Evolutionary conservation across 1,139 yeast genomes (phyloP).

Genomic region (Geotrichum histeridarum): DNA sequence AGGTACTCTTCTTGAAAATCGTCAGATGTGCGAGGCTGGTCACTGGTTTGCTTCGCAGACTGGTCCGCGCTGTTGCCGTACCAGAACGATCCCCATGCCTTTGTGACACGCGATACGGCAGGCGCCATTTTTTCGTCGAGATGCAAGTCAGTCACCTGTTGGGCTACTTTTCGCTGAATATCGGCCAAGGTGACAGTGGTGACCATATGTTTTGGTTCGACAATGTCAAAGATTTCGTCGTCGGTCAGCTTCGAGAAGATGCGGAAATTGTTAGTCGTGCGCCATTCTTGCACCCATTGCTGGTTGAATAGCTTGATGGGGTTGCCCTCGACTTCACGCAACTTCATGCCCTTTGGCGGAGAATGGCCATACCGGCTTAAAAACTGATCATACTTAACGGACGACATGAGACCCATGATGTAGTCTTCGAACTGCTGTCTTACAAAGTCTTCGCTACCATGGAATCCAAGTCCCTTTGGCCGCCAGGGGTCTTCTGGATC

Average conservation of each 20-base stretch:
- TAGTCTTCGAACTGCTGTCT: conserved; percentile 88
- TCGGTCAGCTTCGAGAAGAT: conserved; percentile 74
- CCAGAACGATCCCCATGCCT: conserved; percentile 16
- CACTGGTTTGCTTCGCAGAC: neutral
- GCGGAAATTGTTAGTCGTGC: conserved; percentile 56
- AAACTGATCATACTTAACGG: conserved; percentile 65
- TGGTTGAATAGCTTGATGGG: conserved; percentile 49
- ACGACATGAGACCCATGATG: conserved; percentile 65
- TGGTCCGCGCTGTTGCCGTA: conserved; percentile 5
- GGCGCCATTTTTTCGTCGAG: conserved; percentile 10
- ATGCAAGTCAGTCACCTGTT: conserved; percentile 23
- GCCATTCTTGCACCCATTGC: conserved; percentile 63
- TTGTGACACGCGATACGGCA: conserved; percentile 13
- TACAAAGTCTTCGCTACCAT: conserved; percentile 86
- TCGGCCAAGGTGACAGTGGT: conserved; percentile 68
- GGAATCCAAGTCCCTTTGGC: conserved; percentile 46
- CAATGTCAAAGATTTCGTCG: conserved; percentile 81
- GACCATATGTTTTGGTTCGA: conserved; percentile 68
- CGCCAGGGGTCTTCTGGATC: conserved; percentile 42
- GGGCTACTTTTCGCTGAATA: conserved; percentile 89
- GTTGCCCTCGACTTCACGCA: conserved; percentile 37
- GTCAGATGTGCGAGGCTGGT: neutral
- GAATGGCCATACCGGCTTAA: conserved; percentile 40
- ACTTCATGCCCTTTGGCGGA: conserved; percentile 35
- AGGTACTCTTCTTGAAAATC: conserved; percentile 1